Conservation (phyloP, 106 monocot species). For the Apostasia shenzhenica region DNA sequence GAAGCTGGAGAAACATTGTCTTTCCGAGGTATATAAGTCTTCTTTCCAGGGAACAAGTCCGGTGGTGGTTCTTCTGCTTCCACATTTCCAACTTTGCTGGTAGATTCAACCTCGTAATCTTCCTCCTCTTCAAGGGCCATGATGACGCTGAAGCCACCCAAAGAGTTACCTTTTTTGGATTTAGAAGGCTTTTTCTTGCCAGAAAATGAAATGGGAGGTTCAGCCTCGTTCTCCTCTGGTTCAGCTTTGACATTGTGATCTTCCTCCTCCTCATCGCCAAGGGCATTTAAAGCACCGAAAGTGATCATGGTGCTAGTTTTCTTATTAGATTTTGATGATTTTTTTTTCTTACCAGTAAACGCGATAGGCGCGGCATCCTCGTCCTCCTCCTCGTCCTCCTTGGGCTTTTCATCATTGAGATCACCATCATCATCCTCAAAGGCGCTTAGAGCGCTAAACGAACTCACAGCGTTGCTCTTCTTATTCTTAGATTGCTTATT, state of each 20-base stretch:
- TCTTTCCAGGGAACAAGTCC: background rate
- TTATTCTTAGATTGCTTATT: constrained; percentile 59
- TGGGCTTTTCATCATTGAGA: too few relatives aligned
- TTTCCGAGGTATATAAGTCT: constrained; percentile 1
- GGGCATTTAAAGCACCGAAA: constrained; percentile 40
- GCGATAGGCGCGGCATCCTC: constrained; percentile 28
- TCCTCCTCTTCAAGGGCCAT: constrained; percentile 7
- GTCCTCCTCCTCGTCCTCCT: constrained; percentile 32
- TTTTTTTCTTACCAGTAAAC: constrained; percentile 74
- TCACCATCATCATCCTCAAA: too few relatives aligned
- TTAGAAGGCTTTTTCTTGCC: constrained; percentile 23
- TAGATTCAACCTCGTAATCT: constrained; percentile 12
- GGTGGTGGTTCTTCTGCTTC: background rate
- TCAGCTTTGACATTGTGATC: background rate
- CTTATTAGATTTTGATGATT: constrained; percentile 68
- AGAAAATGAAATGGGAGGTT: constrained; percentile 11
- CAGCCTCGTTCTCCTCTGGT: constrained; percentile 12
- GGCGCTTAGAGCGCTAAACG: too few relatives aligned
- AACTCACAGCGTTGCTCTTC: constrained; percentile 20
- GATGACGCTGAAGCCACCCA: constrained; percentile 1
- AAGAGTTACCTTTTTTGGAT: constrained; percentile 12
- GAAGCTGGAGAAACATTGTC: background rate
- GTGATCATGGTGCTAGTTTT: constrained; percentile 11
- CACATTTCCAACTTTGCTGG: constrained; percentile 16
- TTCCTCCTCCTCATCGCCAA: constrained; percentile 32